phyloP scores from a whole-genome alignment of 345 rosid genomes.

The Hibiscus mutabilis region DNA sequence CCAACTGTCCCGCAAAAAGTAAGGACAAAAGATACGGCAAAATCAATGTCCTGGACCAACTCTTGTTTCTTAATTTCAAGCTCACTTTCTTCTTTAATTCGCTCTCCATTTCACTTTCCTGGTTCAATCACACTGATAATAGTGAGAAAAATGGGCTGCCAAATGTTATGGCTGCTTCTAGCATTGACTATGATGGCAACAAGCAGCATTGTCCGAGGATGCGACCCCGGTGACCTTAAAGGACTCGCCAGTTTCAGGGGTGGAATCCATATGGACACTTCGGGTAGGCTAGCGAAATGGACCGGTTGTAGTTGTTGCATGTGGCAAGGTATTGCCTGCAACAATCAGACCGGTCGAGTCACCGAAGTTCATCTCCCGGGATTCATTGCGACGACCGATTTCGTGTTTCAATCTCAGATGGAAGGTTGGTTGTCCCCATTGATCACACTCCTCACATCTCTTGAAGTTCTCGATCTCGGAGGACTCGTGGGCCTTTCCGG shows the following conservation, averaged over 20 bases:
- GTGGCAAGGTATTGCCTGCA: constrained; percentile 49
- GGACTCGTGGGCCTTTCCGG: constrained; percentile 40
- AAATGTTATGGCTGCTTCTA: constrained; percentile 20
- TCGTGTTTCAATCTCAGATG: constrained; percentile 37
- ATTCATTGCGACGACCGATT: constrained; percentile 30
- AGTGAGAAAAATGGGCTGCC: constrained; percentile 26
- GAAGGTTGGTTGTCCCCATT: constrained; percentile 41
- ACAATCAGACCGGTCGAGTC: constrained; percentile 35
- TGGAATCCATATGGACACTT: constrained; percentile 35
- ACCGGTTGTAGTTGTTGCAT: constrained; percentile 32
- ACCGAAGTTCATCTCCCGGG: constrained; percentile 39
- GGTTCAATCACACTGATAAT: neutral
- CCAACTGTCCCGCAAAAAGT: constrained; percentile 6
- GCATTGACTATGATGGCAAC: constrained; percentile 7
- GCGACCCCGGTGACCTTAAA: constrained; percentile 34
- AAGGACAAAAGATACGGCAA: constrained; percentile 4
- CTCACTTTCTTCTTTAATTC: neutral
- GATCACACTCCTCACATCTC: constrained; percentile 29
- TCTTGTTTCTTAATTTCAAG: neutral
- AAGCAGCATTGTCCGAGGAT: constrained; percentile 12
- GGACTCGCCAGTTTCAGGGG: constrained; percentile 36
- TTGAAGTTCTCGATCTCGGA: constrained; percentile 50
- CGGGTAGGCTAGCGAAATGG: constrained; percentile 40
- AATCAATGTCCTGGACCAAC: constrained; percentile 14
- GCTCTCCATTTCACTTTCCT: neutral